Conservation (phyloP, 768 basidiomycete genomes). For the Hypholoma sublateritium region DNA sequence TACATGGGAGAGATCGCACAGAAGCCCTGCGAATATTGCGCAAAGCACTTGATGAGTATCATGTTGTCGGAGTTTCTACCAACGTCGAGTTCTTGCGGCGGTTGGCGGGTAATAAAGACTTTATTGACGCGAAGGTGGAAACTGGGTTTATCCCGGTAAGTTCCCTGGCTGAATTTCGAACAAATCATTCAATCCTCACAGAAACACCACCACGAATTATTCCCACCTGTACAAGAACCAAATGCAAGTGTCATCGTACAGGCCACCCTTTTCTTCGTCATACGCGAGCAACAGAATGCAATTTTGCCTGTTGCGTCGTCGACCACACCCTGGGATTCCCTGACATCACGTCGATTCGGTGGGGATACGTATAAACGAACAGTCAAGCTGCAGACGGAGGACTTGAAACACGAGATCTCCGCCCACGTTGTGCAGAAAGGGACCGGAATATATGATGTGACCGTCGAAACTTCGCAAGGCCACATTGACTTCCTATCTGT, state of each 20-base stretch:
- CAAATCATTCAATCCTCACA: slow-evolving; percentile 28
- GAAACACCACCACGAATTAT: slow-evolving; percentile 85
- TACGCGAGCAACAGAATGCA: slow-evolving; percentile 53
- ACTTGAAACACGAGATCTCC: slow-evolving; percentile 37
- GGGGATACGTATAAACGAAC: slow-evolving; percentile 67
- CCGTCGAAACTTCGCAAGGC: slow-evolving; percentile 35
- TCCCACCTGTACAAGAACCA: slow-evolving; percentile 63
- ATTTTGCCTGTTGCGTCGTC: slow-evolving; percentile 19
- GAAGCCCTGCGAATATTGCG: slow-evolving; percentile 82
- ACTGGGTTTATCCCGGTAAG: slow-evolving; percentile 88
- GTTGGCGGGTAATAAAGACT: slow-evolving; percentile 75
- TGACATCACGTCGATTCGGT: slow-evolving; percentile 77
- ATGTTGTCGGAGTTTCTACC: slow-evolving; percentile 88
- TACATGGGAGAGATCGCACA: slow-evolving; percentile 79
- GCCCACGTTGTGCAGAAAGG: slow-evolving; percentile 38
- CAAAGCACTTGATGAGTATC: slow-evolving; percentile 83
- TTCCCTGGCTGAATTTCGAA: no score
- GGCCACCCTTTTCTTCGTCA: slow-evolving; percentile 73
- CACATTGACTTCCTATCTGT: slow-evolving; percentile 47
- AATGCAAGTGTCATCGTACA: slow-evolving; percentile 69
- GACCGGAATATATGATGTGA: slow-evolving; percentile 53
- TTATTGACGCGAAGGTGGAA: slow-evolving; percentile 79
- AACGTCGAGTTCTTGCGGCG: slow-evolving; percentile 86
- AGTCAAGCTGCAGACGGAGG: slow-evolving; percentile 63
- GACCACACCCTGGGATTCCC: slow-evolving; percentile 68